Conservation (phyloP, 129 eudicot species). For the Logfia minima region DNA sequence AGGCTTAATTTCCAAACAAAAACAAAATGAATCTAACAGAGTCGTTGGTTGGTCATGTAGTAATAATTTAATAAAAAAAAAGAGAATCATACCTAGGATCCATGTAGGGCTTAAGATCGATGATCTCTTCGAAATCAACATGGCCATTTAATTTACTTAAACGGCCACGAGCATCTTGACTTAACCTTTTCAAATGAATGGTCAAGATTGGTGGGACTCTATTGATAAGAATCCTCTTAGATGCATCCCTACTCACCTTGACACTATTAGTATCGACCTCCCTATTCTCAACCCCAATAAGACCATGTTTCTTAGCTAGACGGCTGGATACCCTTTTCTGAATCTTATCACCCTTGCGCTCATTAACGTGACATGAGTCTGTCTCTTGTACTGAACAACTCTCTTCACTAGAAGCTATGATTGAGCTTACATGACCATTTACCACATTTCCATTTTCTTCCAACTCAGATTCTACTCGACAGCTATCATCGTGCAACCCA, state of each 20-base stretch:
- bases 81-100: conserved; percentile 66
- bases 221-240: conserved; percentile 65
- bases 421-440: conserved; percentile 20
- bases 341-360: conserved; percentile 1
- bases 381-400: conserved; percentile 7
- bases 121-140: conserved; percentile 55
- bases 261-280: conserved; percentile 43
- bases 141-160: conserved; percentile 82
- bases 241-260: conserved; percentile 82
- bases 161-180: conserved; percentile 87
- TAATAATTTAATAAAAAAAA: neutral
- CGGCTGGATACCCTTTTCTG: conserved; percentile 17
- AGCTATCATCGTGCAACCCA: conserved; percentile 21
- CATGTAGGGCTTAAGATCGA: conserved; percentile 72
- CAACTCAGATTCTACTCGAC: conserved; percentile 13
- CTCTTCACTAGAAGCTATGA: neutral
- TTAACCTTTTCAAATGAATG: conserved; percentile 78
- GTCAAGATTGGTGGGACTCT: conserved; percentile 72
- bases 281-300: conserved; percentile 44
- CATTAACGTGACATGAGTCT: neutral
- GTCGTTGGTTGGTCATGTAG: neutral
- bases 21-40: neutral
- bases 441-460: conserved; percentile 26
- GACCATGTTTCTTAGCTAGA: conserved; percentile 29
- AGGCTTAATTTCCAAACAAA: neutral